Evolutionary conservation across 225 moss, liverwort and hornwort species (phyloP), one percentile per base, ranked within the genome.

Genomic region (Climacium dendroides): DNA sequence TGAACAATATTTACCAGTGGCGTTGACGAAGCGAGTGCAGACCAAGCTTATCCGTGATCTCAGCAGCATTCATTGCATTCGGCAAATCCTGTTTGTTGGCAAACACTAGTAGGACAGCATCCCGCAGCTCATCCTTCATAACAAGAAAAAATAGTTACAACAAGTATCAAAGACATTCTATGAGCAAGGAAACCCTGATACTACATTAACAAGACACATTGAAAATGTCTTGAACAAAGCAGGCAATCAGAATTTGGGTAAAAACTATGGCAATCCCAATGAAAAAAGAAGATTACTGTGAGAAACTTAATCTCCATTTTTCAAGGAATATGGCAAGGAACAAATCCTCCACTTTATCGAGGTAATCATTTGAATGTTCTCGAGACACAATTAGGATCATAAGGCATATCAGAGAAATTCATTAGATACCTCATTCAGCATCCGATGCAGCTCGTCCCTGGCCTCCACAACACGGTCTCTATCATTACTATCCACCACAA

Each of bases 1-100:
- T 80, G 2, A 54, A 55, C 14, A 34, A 18, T 29, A 19, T 19
- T 82, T 85, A 97, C 96, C 96, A 97, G 85, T 96, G 96, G 75
- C 97, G 97, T 94, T 97, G 96, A 72, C 97, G 95, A 77, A 97
- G 92, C n/a, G 97, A 97, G 53, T 97, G 97, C 64, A 97, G 94
- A 74, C 97, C 97, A 64, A 97, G 94, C 90, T 96, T 97, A 74
- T 97, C 97, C 22, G 96, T 97, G 37, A 97, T 97, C 94, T 97
- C 97, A n/a, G 97, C 97, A 35, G 97, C 97, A 76, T 97, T 97
- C 97, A 97, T 97, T 45, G 97, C 97, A 74, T 97, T 96, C 1
- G 97, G 97, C 87, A 97, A 88, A 90, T 97, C 97, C 90, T 97
- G 97, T 81, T 97, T 97, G 94, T 97, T 97, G 79, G 97, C 97